Base-by-base conservation (phyloP, 345 rosid species). In the Zanthoxylum bungeanum region DNA sequence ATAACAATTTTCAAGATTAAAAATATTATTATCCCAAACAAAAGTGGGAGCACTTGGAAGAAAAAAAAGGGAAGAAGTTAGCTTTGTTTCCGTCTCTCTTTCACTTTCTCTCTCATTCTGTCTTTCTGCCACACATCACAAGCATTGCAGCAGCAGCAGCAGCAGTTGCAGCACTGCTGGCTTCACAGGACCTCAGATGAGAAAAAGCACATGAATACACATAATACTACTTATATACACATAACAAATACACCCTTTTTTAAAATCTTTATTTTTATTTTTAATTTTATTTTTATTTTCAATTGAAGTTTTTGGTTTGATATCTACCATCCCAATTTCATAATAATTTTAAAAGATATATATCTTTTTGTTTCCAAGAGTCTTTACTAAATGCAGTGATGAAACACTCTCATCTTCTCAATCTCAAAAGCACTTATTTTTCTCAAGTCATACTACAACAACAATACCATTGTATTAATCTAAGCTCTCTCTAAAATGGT, bases 51-150 rank as follows among this genome's bases (percentile, higher is more conserved):
- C n/a, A n/a, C n/a, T n/a, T n/a, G n/a, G n/a, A n/a, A 33, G 68
- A 21, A n/a, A n/a, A n/a, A n/a, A n/a, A n/a, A n/a, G n/a, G n/a
- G n/a, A n/a, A n/a, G n/a, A n/a, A n/a, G n/a, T n/a, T n/a, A n/a
- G n/a, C n/a, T n/a, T n/a, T n/a, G n/a, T n/a, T n/a, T n/a, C n/a
- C n/a, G n/a, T n/a, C n/a, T n/a, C n/a, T n/a, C n/a, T n/a, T n/a
- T n/a, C 30, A 44, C 51, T 60, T 34, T 50, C 67, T 34, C 68
- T 46, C 56, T 31, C 60, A 55, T 71, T 76, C 61, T 78, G 51
- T 58, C 65, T 70, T 58, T 56, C 84, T 81, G 80, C 79, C 79
- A 73, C 87, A 68, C 89, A 83, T 79, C 82, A 75, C 74, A 75
- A 83, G 87, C 78, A 69, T 71, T 79, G 85, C 86, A 76, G 79